These are phyloP conservation scores for Diplodia scrobiculata DNA, from an alignment of 2,329 filamentous ascomycete genomes.

Conservation along the genomic window DNA sequence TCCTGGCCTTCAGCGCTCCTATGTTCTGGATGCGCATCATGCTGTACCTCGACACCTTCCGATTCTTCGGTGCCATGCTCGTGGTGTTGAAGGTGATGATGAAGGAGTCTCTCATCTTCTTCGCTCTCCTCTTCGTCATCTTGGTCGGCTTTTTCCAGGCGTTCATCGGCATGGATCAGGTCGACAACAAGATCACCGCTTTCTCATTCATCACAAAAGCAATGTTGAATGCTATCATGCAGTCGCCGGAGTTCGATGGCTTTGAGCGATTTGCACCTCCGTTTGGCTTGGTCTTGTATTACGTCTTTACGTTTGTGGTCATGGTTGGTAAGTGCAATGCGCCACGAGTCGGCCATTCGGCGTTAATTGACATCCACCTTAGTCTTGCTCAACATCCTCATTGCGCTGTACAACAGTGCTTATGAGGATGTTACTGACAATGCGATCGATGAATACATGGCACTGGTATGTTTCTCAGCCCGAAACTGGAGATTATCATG, in stretches of 20 bases:
- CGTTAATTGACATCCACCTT: background rate
- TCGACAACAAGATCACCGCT: slow-evolving; percentile 66
- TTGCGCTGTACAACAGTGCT: slow-evolving; percentile 93
- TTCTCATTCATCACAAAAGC: slow-evolving; percentile 73
- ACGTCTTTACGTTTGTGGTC: slow-evolving; percentile 95
- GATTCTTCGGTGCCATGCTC: slow-evolving; percentile 97
- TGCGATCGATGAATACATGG: slow-evolving; percentile 92
- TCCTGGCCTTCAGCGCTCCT: slow-evolving; percentile 87
- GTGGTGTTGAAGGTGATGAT: slow-evolving; percentile 81
- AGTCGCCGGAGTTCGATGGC: slow-evolving; percentile 82
- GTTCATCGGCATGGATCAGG: slow-evolving; percentile 86
- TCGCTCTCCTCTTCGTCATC: slow-evolving; percentile 82
- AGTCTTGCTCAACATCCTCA: slow-evolving; percentile 90
- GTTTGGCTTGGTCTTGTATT: slow-evolving; percentile 93
- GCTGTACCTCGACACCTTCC: slow-evolving; percentile 87
- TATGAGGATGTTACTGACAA: slow-evolving; percentile 94
- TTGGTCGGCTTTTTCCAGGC: slow-evolving; percentile 87
- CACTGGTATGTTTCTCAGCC: slow-evolving; percentile 52
- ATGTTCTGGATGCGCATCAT: slow-evolving; percentile 96
- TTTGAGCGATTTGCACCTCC: slow-evolving; percentile 91
- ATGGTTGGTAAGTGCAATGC: slow-evolving; percentile 63
- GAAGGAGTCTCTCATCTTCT: slow-evolving; percentile 84
- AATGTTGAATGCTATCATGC: slow-evolving; percentile 89
- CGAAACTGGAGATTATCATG: background rate
- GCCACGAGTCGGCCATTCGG: too few relatives aligned